These are phyloP conservation scores for Mycena venus DNA, from an alignment of 768 basidiomycete species.

Conservation along the genomic window DNA sequence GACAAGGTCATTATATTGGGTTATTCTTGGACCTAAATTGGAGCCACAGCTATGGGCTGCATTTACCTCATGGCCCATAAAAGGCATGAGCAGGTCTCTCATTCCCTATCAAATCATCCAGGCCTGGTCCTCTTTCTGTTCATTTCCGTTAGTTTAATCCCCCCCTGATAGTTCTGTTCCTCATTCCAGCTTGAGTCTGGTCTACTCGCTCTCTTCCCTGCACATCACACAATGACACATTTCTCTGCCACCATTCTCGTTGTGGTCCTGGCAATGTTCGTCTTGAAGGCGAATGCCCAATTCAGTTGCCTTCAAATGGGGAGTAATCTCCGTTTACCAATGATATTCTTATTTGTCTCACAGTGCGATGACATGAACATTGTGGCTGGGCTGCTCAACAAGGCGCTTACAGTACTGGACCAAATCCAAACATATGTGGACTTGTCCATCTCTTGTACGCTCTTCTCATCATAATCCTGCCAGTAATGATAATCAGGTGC, in stretches of 20 bases:
- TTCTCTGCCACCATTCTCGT: not conserved
- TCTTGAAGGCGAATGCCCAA: not conserved
- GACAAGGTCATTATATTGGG: not conserved
- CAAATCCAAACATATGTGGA: not conserved
- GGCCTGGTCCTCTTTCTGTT: not conserved
- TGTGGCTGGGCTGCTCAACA: not conserved
- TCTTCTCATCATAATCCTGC: not conserved
- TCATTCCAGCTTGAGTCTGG: not conserved
- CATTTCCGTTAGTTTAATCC: not conserved
- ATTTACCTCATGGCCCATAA: not conserved
- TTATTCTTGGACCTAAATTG: not conserved
- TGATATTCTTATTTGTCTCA: not conserved
- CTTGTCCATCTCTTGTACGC: not conserved
- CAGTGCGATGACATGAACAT: not conserved
- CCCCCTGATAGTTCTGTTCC: not conserved
- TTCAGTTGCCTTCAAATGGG: not conserved
- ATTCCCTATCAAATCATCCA: not conserved
- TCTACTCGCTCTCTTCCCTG: not conserved
- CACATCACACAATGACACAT: not conserved
- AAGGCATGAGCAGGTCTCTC: not conserved
- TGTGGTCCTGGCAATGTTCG: not conserved
- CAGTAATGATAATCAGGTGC: not conserved
- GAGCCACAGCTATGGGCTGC: not conserved
- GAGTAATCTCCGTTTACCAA: not conserved
- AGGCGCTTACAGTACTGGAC: not conserved